A percentile compares a stretch with the other conserved stretches of the same genome.
These are phyloP conservation scores for Phytophthora macrochlamydospora DNA, from an alignment of 352 stramenopile genomes.

Conservation along the genomic window DNA sequence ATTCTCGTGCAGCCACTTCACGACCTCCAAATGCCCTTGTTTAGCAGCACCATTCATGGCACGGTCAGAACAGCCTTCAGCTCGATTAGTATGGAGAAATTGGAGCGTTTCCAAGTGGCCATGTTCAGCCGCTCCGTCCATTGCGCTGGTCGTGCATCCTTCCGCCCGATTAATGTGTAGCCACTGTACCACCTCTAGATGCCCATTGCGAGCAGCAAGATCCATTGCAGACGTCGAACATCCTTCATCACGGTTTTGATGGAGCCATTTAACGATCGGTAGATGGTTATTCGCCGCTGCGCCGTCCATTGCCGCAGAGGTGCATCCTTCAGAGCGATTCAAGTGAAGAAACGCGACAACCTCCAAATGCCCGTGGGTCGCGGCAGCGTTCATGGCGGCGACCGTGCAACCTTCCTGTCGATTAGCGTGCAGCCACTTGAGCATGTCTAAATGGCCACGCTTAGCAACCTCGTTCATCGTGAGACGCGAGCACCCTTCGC, in stretches of 20 bases:
- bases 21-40: conserved; percentile 31
- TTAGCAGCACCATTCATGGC: conserved; percentile 42
- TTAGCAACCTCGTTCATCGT: conserved; percentile 40
- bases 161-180: conserved; percentile 27
- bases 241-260: conserved; percentile 35
- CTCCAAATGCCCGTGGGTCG: conserved; percentile 32
- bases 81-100: conserved; percentile 26
- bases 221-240: conserved; percentile 37
- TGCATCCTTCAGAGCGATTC: conserved; percentile 38
- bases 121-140: conserved; percentile 35
- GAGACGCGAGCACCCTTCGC: conserved; percentile 37
- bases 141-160: conserved; percentile 31
- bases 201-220: conserved; percentile 22
- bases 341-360: conserved; percentile 40
- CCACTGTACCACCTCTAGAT: conserved; percentile 37
- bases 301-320: conserved; percentile 35
- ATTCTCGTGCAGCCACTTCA: conserved; percentile 37
- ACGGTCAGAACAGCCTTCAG: conserved; percentile 25
- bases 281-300: conserved; percentile 41
- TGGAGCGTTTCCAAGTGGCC: conserved; percentile 31
- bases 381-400: conserved; percentile 34
- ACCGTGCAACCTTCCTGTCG: conserved; percentile 32
- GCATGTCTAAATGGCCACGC: conserved; percentile 31
- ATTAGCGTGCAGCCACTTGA: conserved; percentile 32
- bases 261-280: conserved; percentile 36